Evolutionary conservation across 495 filamentous ascomycete species (phyloP), one percentile per base, ranked within the genome.

Genomic region (Tuber magnatum): DNA sequence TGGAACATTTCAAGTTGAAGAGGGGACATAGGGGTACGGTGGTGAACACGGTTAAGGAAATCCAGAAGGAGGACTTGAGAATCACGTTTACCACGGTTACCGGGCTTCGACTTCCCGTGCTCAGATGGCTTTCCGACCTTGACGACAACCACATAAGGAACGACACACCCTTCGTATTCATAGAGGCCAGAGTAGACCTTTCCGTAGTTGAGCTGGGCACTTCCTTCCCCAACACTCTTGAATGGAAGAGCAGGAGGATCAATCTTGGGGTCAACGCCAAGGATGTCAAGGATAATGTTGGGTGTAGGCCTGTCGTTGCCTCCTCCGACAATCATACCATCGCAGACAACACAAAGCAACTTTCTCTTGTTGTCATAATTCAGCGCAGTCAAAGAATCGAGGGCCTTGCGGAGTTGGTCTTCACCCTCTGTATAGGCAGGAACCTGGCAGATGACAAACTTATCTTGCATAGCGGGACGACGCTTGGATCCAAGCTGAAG

Each of bases 171-270:
- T 86, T 99, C 94, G 75, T 89, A 97, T 83, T 99, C 95, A 83
- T 99, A 99, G 10, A 99, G 89, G 82, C 95, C 95, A 70, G 95
- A 98, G 83, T 97, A 99, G 46, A 99, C 94, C 84, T 99, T 99
- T 80, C 93, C 95, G 79, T 97, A 97, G 85, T 99, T 99, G 74
- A 97, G 89, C 81, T 97, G 94, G 46, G 97, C 92, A 80, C 90
- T 94, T 74, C 93, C 93, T 71, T 92, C 87, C 56, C 96, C 95
- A 77, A 99, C 89, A 22, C 92, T 93, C 83, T 92, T 92, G 89
- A 97, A 97, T 3, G 94, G 92, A 65, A 99, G 83, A 3, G 95
- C 94, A 18, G 94, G 93, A 72, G 95, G 95, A 81, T 99, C 95
- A 74, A 97, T 91, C 84, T 97, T 97, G 43, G 94, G 94, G 78